Conservation (phyloP, 2,329 filamentous ascomycete species). For the Exserohilum rostratum region DNA sequence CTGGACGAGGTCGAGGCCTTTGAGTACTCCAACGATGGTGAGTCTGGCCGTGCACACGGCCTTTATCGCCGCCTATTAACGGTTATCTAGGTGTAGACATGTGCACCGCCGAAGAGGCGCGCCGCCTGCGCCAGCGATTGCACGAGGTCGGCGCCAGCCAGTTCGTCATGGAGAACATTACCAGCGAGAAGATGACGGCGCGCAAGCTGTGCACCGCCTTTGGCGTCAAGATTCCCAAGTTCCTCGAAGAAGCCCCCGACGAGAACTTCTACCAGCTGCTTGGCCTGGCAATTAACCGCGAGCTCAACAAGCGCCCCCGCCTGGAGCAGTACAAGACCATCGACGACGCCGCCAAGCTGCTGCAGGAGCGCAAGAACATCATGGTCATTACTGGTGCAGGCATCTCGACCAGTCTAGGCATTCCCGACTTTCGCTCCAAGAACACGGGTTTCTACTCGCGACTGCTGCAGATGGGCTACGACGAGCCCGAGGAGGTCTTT, state of each 20-base stretch:
- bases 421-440: conserved; percentile 95
- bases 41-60: conserved; percentile 6
- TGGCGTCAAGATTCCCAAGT: conserved; percentile 73
- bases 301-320: conserved; percentile 82
- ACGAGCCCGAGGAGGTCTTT: conserved; percentile 93
- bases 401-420: conserved; percentile 94
- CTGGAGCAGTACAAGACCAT: conserved; percentile 80
- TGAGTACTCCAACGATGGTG: conserved; percentile 34
- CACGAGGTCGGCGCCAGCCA: conserved; percentile 76
- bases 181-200: conserved; percentile 70
- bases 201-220: conserved; percentile 89
- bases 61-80: conserved; percentile 14
- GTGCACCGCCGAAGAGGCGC: conserved; percentile 61
- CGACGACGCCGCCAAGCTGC: conserved; percentile 81
- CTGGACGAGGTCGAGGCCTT: conserved; percentile 41
- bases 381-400: conserved; percentile 94
- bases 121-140: conserved; percentile 71
- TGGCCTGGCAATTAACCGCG: conserved; percentile 76
- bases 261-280: conserved; percentile 77
- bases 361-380: conserved; percentile 79
- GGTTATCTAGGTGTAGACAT: conserved; percentile 29
- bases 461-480: conserved; percentile 75
- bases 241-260: conserved; percentile 75
- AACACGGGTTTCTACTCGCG: conserved; percentile 90
- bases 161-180: conserved; percentile 68